phyloP scores from a whole-genome alignment of 2,329 filamentous ascomycete genomes.

The Paracorniculantispora psalliotae region DNA sequence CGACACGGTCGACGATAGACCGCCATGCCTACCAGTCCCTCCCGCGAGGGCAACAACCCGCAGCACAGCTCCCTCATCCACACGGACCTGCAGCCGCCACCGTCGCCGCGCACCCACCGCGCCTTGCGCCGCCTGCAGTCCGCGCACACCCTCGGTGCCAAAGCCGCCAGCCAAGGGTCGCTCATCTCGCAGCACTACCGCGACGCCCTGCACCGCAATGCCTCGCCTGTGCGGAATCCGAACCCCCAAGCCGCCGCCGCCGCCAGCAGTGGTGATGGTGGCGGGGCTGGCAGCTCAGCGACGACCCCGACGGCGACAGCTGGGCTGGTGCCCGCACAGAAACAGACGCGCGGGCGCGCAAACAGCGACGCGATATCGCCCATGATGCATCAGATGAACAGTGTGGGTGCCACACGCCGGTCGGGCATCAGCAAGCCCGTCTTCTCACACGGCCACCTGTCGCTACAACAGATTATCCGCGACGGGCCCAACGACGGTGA shows the following conservation, averaged over 20 bases:
- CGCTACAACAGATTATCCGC: conserved; percentile 70
- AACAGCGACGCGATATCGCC: conserved; percentile 63
- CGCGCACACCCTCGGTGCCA: conserved; percentile 62
- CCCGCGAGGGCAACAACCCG: background rate
- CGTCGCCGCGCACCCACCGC: conserved; percentile 61
- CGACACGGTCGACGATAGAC: background rate
- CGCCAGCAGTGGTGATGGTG: no score
- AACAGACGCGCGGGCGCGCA: conserved; percentile 50
- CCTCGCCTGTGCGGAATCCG: conserved; percentile 27
- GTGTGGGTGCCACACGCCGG: conserved; percentile 31
- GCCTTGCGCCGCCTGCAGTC: conserved; percentile 70
- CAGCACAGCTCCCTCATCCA: conserved; percentile 21
- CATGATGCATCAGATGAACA: conserved; percentile 33
- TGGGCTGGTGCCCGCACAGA: conserved; percentile 17
- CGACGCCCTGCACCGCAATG: conserved; percentile 33
- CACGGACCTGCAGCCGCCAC: conserved; percentile 48
- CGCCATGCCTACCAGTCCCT: conserved; percentile 10
- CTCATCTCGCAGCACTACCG: conserved; percentile 61
- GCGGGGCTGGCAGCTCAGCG: conserved; percentile 20
- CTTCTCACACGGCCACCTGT: conserved; percentile 50
- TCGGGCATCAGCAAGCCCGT: conserved; percentile 38
- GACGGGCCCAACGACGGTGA: conserved; percentile 75
- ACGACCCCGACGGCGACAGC: conserved; percentile 27
- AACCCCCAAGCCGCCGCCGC: background rate
- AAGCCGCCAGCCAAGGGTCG: conserved; percentile 43